Evolutionary conservation across 2,329 filamentous ascomycete genomes (phyloP).

Genomic region (Colletotrichum spaethianum): DNA sequence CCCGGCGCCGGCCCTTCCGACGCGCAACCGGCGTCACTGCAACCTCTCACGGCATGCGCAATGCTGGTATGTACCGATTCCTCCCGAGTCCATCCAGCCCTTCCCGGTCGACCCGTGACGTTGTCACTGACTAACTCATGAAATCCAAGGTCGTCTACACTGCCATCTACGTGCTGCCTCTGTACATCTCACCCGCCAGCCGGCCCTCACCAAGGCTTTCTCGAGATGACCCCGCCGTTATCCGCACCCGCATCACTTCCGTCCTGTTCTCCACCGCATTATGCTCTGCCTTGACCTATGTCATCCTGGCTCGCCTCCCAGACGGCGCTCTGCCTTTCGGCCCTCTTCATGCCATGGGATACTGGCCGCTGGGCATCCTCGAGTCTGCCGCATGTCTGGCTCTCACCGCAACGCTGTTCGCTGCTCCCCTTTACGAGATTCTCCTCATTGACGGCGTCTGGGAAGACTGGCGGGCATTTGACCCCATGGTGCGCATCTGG

Average conservation of each 20-base stretch:
- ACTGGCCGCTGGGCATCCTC: slow-evolving; percentile 80
- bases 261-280: slow-evolving; percentile 82
- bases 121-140: slow-evolving; percentile 33
- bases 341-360: slow-evolving; percentile 80
- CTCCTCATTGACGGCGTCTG: slow-evolving; percentile 81
- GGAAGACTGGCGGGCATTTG: slow-evolving; percentile 73
- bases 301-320: slow-evolving; percentile 64
- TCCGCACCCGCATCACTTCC: slow-evolving; percentile 85
- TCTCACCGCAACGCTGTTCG: slow-evolving; percentile 84
- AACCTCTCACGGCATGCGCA: slow-evolving; percentile 30
- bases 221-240: slow-evolving; percentile 90
- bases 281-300: slow-evolving; percentile 76
- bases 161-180: slow-evolving; percentile 89
- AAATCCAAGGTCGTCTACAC: slow-evolving; percentile 79
- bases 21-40: slow-evolving; percentile 5
- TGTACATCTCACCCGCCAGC: slow-evolving; percentile 86
- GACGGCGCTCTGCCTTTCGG: slow-evolving; percentile 65
- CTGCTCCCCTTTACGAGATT: slow-evolving; percentile 86
- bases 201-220: slow-evolving; percentile 84
- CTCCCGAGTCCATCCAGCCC: too few relatives aligned
- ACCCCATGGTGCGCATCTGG: slow-evolving; percentile 71
- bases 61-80: slow-evolving; percentile 38
- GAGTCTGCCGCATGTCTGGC: slow-evolving; percentile 77
- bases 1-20: slow-evolving; percentile 8
- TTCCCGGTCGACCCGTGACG: not conserved